A percentile compares a stretch with the other conserved stretches of the same genome.
Conservation (phyloP, 2,329 filamentous ascomycete species). For the Fusarium gaditjirri region DNA sequence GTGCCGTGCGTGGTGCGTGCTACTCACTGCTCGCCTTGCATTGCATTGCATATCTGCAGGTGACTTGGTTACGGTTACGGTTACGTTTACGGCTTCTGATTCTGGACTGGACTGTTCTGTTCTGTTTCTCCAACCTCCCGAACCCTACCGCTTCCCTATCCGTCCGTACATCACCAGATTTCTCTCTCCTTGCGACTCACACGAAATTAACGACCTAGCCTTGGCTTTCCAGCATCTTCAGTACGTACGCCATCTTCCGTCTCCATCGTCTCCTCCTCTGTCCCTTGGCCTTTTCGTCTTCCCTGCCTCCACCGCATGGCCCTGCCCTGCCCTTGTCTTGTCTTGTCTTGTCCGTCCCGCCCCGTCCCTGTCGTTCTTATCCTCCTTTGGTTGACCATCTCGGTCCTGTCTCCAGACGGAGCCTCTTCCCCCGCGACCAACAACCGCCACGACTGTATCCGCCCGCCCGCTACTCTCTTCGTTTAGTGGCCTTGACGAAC, state of each 20-base stretch:
- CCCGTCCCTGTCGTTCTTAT: constrained; percentile 39
- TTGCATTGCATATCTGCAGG: background rate
- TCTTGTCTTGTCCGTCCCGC: constrained; percentile 34
- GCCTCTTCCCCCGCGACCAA: constrained; percentile 43
- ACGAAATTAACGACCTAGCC: constrained; percentile 16
- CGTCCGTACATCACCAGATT: constrained; percentile 10
- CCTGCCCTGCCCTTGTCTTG: constrained; percentile 22
- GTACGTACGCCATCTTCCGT: constrained; percentile 21
- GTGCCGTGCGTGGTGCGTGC: background rate
- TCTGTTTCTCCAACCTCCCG: constrained; percentile 5
- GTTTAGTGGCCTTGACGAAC: constrained; percentile 15
- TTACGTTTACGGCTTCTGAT: background rate
- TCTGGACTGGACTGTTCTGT: background rate
- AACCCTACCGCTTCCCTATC: background rate
- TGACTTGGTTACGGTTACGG: background rate
- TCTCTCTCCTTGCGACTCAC: constrained; percentile 9
- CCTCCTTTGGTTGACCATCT: constrained; percentile 40
- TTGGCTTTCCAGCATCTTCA: background rate
- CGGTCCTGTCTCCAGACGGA: constrained; percentile 44
- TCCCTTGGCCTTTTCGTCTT: constrained; percentile 11
- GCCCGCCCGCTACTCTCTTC: constrained; percentile 8
- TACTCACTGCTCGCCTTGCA: background rate
- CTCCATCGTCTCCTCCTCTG: constrained; percentile 1
- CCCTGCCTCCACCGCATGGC: constrained; percentile 31
- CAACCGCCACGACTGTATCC: constrained; percentile 36